Percentiles rank a stretch among this genome's conserved stretches.
Conservation (phyloP, 768 basidiomycete genomes). For the Mycena galericulata region DNA sequence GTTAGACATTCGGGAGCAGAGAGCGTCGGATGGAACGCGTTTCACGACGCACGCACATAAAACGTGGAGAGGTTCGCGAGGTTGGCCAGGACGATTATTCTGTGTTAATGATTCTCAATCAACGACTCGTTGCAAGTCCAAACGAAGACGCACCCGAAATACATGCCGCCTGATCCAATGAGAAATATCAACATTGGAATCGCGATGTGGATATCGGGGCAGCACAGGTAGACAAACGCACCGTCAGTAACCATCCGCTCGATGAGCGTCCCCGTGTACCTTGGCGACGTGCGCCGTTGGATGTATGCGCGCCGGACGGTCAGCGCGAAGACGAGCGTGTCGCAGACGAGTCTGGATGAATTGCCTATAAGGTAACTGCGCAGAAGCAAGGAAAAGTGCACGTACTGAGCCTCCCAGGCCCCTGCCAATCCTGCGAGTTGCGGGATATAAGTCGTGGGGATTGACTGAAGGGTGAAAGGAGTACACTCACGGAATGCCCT, state of each 20-base stretch:
- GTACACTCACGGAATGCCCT: conserved; percentile 15
- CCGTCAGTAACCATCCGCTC: conserved; percentile 20
- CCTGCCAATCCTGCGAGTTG: conserved; percentile 19
- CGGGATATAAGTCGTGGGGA: no score
- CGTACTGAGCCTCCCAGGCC: conserved; percentile 25
- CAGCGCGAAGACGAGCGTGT: conserved; percentile 17
- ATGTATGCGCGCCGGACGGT: conserved; percentile 21
- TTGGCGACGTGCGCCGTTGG: not conserved
- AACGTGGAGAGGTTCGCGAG: conserved; percentile 20
- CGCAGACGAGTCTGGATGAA: conserved; percentile 19
- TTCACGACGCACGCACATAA: conserved; percentile 5
- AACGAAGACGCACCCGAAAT: conserved; percentile 16
- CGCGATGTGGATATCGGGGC: not conserved
- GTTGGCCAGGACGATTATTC: conserved; percentile 14
- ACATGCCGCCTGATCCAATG: conserved; percentile 13
- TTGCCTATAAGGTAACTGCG: not conserved
- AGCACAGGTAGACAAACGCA: not conserved
- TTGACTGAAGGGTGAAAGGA: no score
- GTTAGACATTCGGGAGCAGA: not conserved
- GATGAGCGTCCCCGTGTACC: conserved; percentile 7
- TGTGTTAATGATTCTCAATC: not conserved
- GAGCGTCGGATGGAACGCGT: not conserved
- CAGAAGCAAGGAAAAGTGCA: not conserved
- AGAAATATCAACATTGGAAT: not conserved
- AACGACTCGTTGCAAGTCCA: not conserved